These are phyloP conservation scores for Mycena capillaripes DNA, from an alignment of 768 basidiomycete genomes.

Conservation along the genomic window DNA sequence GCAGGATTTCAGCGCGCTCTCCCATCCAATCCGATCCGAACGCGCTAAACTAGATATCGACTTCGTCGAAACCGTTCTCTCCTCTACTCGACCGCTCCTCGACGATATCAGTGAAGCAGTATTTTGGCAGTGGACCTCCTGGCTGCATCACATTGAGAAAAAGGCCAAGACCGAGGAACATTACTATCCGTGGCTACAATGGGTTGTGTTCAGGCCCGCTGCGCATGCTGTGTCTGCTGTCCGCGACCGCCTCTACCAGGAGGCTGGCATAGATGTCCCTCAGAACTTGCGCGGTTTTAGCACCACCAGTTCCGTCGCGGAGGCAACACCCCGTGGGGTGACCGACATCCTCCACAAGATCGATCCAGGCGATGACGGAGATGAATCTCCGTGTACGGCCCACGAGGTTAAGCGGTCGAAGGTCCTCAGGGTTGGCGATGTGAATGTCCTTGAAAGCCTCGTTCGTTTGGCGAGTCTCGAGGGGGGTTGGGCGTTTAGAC, in stretches of 20 bases:
- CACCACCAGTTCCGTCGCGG: background rate
- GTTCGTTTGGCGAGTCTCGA: background rate
- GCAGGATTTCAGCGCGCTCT: too few species aligned
- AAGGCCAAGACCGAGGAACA: background rate
- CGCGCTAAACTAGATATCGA: too few species aligned
- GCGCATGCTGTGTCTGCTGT: constrained; percentile 5
- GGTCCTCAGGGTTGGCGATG: background rate
- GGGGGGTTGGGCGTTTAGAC: background rate
- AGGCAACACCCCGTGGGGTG: background rate
- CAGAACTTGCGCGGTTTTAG: background rate
- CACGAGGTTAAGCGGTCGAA: constrained; percentile 3
- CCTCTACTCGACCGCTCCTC: too few species aligned
- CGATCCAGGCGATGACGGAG: background rate
- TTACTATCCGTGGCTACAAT: constrained; percentile 14
- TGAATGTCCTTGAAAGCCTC: constrained; percentile 3
- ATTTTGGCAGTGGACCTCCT: too few species aligned
- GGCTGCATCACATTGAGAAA: background rate
- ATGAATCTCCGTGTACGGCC: background rate
- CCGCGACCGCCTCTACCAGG: background rate
- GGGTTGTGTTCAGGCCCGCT: background rate
- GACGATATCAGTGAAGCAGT: too few species aligned
- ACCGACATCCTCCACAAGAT: background rate
- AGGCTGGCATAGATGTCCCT: background rate
- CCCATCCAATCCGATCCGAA: too few species aligned
- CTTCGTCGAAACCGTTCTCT: too few species aligned